phyloP scores from a whole-genome alignment of 2,329 filamentous ascomycete genomes.

The Periconia macrospinosa region DNA sequence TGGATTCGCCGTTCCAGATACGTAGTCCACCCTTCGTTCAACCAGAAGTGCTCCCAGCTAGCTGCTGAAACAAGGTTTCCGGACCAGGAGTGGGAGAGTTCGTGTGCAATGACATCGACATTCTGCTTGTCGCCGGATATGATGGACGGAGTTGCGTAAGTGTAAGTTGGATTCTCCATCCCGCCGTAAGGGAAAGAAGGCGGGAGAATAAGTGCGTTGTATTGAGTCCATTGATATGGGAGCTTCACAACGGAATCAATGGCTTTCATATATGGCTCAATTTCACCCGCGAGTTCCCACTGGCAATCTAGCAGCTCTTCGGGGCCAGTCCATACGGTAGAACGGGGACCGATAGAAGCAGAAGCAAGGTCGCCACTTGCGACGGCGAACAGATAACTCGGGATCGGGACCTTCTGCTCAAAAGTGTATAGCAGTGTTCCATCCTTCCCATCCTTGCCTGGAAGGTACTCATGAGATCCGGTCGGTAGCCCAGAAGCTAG shows the following conservation, averaged over 20 bases:
- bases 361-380: slow-evolving; percentile 81
- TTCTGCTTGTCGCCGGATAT: slow-evolving; percentile 84
- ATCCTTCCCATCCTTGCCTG: slow-evolving; percentile 56
- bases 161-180: slow-evolving; percentile 93
- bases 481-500: slow-evolving; percentile 80
- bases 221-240: slow-evolving; percentile 85
- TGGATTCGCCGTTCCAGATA: slow-evolving; percentile 89
- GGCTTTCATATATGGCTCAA: slow-evolving; percentile 86
- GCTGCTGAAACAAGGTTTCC: slow-evolving; percentile 81
- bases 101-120: slow-evolving; percentile 94
- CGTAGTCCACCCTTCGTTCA: slow-evolving; percentile 86
- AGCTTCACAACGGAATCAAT: slow-evolving; percentile 81
- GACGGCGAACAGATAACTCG: slow-evolving; percentile 91
- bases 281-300: slow-evolving; percentile 89
- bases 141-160: slow-evolving; percentile 92
- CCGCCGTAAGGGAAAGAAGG: slow-evolving; percentile 66
- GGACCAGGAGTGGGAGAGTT: slow-evolving; percentile 76
- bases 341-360: slow-evolving; percentile 84
- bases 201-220: slow-evolving; percentile 89
- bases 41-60: slow-evolving; percentile 77
- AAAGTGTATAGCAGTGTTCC: slow-evolving; percentile 74
- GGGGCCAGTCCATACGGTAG: slow-evolving; percentile 82
- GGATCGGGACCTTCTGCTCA: slow-evolving; percentile 88
- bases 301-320: slow-evolving; percentile 82
- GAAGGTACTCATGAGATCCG: slow-evolving; percentile 54